phyloP scores from a whole-genome alignment of 177 flowering plant genomes.

The Vitis hybrid region DNA sequence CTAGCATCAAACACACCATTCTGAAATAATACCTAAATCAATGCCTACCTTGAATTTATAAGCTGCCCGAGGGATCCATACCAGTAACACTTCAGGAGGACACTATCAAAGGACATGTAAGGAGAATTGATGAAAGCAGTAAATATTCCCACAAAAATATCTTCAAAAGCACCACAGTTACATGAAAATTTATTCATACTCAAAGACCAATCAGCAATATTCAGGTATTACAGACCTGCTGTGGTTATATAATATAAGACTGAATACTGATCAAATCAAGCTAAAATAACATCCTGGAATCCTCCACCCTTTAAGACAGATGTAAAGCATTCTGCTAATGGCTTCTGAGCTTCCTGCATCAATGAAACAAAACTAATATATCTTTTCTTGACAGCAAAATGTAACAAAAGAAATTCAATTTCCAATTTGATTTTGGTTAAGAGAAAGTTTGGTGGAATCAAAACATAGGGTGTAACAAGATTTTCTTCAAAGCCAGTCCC shows the following conservation, averaged over 20 bases:
- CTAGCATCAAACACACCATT: too few relatives aligned
- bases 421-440: background rate
- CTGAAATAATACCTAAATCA: too few relatives aligned
- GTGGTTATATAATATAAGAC: background rate
- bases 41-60: too few relatives aligned
- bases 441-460: too few relatives aligned
- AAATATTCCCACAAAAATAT: background rate
- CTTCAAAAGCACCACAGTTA: background rate
- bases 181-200: background rate
- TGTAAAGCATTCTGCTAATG: background rate
- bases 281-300: background rate
- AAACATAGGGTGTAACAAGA: too few relatives aligned
- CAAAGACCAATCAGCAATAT: background rate
- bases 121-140: background rate
- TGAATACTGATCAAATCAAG: background rate
- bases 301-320: background rate
- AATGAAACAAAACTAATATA: background rate
- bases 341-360: conserved; percentile 6
- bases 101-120: background rate
- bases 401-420: background rate
- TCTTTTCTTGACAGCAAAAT: background rate
- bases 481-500: too few relatives aligned
- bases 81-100: too few relatives aligned
- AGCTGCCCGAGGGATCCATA: too few relatives aligned
- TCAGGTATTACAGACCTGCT: background rate